phyloP scores from a whole-genome alignment of 1,139 yeast species.

The Arxiozyma slooffiae region DNA sequence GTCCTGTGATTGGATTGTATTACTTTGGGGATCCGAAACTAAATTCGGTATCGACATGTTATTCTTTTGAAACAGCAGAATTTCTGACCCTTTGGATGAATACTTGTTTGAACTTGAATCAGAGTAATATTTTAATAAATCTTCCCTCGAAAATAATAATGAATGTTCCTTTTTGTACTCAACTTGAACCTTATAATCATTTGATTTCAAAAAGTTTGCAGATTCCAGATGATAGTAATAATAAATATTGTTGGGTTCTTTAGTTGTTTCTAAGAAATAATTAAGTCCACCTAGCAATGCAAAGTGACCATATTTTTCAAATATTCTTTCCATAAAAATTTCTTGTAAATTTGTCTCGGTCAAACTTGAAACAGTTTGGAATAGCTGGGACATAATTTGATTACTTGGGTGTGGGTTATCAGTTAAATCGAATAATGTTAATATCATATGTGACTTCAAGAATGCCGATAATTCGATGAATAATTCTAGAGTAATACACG shows the following conservation, averaged over 20 bases:
- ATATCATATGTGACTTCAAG: slow-evolving; percentile 8
- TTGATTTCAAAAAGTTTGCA: slow-evolving; percentile 21
- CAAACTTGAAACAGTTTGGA: slow-evolving; percentile 14
- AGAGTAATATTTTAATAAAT: slow-evolving; percentile 26
- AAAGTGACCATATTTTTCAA: slow-evolving; percentile 21
- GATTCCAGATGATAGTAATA: slow-evolving; percentile 27
- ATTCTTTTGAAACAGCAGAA: slow-evolving; percentile 16
- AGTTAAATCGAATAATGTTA: slow-evolving; percentile 17
- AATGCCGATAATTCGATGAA: slow-evolving; percentile 22
- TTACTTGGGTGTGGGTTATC: slow-evolving; percentile 18
- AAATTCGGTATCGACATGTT: slow-evolving; percentile 20
- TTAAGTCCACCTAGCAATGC: slow-evolving; percentile 27
- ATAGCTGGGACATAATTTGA: slow-evolving; percentile 18
- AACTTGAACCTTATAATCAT: slow-evolving; percentile 23
- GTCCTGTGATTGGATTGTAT: slow-evolving; percentile 1
- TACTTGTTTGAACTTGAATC: slow-evolving; percentile 24
- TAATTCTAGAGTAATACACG: slow-evolving; percentile 23
- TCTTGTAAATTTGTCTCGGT: slow-evolving; percentile 11
- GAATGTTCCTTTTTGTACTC: slow-evolving; percentile 13
- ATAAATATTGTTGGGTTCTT: slow-evolving; percentile 16
- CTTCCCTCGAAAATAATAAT: slow-evolving; percentile 21
- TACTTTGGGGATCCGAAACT: slow-evolving; percentile 10
- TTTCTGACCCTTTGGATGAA: slow-evolving; percentile 24
- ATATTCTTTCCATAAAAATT: slow-evolving; percentile 18
- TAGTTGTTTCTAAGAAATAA: slow-evolving; percentile 19